Evolutionary conservation across 2,329 filamentous ascomycete species (phyloP), one percentile per base, ranked within the genome.

Genomic region (Penicillium janthinellum): DNA sequence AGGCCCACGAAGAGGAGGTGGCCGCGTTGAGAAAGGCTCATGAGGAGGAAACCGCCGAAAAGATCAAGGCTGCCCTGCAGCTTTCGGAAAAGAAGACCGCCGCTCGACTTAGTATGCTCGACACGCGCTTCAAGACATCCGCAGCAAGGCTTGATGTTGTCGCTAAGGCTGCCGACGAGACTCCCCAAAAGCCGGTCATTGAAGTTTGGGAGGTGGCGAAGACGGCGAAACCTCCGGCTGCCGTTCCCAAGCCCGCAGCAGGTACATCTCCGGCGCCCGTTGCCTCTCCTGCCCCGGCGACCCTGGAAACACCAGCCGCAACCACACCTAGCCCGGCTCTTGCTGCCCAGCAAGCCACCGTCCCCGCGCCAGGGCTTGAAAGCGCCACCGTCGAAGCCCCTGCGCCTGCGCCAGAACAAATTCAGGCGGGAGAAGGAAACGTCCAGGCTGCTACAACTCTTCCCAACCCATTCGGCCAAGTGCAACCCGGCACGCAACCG

Each of bases 201-300:
- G 92, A 97, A 75, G 93, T 97, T 0, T 97, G 91, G 90, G 87
- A 89, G 64, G 79, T 90, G 56, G 92, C 90, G 0, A 93, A 94
- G 76, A 81, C 78, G 55, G 84, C 86, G 11, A 89, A 86, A 72
- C 81, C 84, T 56, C 65, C 76, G 20, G 59, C 71, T 41, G 68
- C 71, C 41, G 59, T 69, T 28, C 62, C 67, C 15, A 77, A 72
- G 63, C 71, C 73, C 17, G 56, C 64, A 7, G 65, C 69, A 50
- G 55, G 63, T 54, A 55, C 62, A 20, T 61, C 68, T 17, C 60
- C 70, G 15, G 59, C 60, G 15, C 61, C 64, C 38, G 49, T 60
- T 38, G 60, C 63, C 28, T 63, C 72, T 34, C 64, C 70, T 56
- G 58, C 64, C 4, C 65, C 68, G 25, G 52, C 65, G 37, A 44